Evolutionary conservation across 345 rosid genomes (phyloP).

Genomic region (Aegle marmelos): DNA sequence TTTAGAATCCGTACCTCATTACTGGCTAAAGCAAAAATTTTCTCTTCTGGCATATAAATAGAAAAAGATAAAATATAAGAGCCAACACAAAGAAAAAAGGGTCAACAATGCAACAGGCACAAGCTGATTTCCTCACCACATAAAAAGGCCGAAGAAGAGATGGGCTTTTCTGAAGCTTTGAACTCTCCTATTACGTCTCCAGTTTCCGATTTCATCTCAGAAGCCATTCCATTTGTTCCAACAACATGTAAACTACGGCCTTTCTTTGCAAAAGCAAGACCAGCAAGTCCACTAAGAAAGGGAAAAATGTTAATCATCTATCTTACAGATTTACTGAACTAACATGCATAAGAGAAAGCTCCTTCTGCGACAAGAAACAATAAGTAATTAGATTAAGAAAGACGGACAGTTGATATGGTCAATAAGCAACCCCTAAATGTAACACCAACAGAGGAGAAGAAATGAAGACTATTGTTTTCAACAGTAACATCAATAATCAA

Average conservation of each 20-base stretch:
- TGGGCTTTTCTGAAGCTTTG: constrained; percentile 33
- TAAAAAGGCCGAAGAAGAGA: constrained; percentile 34
- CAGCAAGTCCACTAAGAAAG: constrained; percentile 35
- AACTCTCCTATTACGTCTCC: constrained; percentile 33
- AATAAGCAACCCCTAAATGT: background rate
- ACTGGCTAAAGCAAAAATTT: constrained; percentile 29
- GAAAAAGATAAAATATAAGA: constrained; percentile 8
- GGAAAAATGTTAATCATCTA: background rate
- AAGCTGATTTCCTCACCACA: constrained; percentile 25
- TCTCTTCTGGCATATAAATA: constrained; percentile 28
- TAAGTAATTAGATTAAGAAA: background rate
- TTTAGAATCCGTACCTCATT: constrained; percentile 21
- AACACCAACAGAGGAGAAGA: background rate
- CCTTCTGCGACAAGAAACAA: background rate
- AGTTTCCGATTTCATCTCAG: constrained; percentile 31
- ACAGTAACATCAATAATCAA: background rate
- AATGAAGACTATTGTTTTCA: background rate
- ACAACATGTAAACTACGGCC: constrained; percentile 28
- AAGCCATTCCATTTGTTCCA: constrained; percentile 34
- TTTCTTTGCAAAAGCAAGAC: constrained; percentile 37
- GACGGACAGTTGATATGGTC: background rate
- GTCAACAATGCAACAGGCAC: background rate
- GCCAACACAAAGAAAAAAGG: background rate
- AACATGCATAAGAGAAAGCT: background rate
- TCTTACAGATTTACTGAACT: background rate